Base-by-base conservation (phyloP, 805 yeast genomes). In the Nakazawaea holstii region DNA sequence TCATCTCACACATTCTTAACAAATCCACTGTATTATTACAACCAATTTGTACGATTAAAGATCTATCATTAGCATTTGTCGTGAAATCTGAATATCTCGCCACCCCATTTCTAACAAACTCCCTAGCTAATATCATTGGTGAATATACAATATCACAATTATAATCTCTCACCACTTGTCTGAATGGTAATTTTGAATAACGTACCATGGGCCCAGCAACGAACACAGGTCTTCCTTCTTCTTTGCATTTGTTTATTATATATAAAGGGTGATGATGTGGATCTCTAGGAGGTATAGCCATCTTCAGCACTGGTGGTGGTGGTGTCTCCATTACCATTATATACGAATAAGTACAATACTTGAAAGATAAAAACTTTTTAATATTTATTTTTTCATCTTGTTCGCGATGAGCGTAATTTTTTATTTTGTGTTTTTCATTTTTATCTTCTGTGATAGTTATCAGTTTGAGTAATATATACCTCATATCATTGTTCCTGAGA, bases 161-260 rank as follows among this genome's bases (percentile, higher is more conserved):
- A 61, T 82, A 87, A 35, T 82, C 81, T 30, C 97, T 66, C 13
- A 86, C 82, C 6, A 87, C 69, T 50, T 87, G 87, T 45, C 99
- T 73, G 59, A 94, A 92, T 2, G 98, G 97, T 38, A 94, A 74
- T 63, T 94, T 92, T 1, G 96, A 88, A 69, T 94, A 94, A 44
- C 99, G 71, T 1, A 94, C 99, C 99, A 94, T 94, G 4, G 99
- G 99, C 0, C 98, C 99, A 1, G 87, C 82, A 9, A 86, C 73
- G 38, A 73, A 76, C 1, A 77, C 88, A 0, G 84, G 83, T 50
- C 84, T 64, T 4, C 70, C 69, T 50, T 74, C 77, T 2, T 55
- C 45, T 53, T 65, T 61, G 59, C 84, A 68, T 49, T 73, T 64
- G 45, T 69, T 65, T 9, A 82, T 69, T 13, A 82, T 76, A 37